A percentile compares a stretch with the other conserved stretches of the same genome.
These are phyloP conservation scores for Rhizopogon rudus DNA, from an alignment of 768 basidiomycete genomes.

Conservation along the genomic window DNA sequence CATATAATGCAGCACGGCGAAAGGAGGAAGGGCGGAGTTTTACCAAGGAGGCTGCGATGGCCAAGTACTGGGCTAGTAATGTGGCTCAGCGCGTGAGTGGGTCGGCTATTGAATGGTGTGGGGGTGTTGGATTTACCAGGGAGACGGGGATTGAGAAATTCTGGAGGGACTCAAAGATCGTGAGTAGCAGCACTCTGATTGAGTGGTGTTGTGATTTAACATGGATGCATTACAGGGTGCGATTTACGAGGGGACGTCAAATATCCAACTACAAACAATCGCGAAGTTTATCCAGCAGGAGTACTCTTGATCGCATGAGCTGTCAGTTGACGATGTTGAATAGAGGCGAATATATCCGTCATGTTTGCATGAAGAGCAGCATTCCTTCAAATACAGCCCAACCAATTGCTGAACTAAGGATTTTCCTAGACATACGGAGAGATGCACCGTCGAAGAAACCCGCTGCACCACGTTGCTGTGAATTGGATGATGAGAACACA, in stretches of 20 bases:
- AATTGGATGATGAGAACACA: conserved; percentile 1
- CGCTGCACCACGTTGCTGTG: conserved; percentile 68
- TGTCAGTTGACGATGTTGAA: not conserved
- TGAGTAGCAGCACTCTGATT: conserved; percentile 33
- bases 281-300: conserved; percentile 88
- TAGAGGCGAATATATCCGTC: conserved; percentile 1
- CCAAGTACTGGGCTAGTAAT: conserved; percentile 88
- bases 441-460: conserved; percentile 89
- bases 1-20: conserved; percentile 93
- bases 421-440: conserved; percentile 79
- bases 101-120: conserved; percentile 93
- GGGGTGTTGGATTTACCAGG: conserved; percentile 87
- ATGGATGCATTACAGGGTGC: conserved; percentile 51
- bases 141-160: conserved; percentile 96
- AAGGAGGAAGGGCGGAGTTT: conserved; percentile 89
- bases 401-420: conserved; percentile 83
- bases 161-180: conserved; percentile 96
- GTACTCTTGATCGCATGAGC: conserved; percentile 40
- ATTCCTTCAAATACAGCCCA: conserved; percentile 90
- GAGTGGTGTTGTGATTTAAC: not conserved
- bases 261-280: conserved; percentile 96
- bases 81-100: conserved; percentile 89
- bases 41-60: conserved; percentile 96
- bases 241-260: conserved; percentile 95
- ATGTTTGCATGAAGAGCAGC: conserved; percentile 50